phyloP scores from a whole-genome alignment of 164 flowering plant genomes.

The Vitis labrusca region DNA sequence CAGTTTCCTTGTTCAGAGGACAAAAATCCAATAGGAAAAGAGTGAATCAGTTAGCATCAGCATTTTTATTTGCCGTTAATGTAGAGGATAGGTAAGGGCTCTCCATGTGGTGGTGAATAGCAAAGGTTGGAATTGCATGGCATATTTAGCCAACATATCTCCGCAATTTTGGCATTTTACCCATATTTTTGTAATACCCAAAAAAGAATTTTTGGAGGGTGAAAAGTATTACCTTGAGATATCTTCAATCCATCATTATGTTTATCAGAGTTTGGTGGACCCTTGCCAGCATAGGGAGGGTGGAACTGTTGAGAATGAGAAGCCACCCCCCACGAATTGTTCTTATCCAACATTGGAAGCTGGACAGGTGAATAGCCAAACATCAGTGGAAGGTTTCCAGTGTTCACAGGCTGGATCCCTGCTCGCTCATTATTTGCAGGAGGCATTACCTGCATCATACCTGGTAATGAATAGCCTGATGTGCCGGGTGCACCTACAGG shows the following conservation, averaged over 20 bases:
- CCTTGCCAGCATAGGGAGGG: constrained; percentile 46
- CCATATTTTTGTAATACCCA: too few species aligned
- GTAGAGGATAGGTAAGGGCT: too few species aligned
- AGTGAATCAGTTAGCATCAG: too few species aligned
- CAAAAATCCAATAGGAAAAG: too few species aligned
- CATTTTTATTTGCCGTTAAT: too few species aligned
- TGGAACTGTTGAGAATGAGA: constrained; percentile 53
- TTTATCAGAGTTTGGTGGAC: constrained; percentile 36
- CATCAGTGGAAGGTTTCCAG: constrained; percentile 51
- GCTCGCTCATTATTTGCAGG: constrained; percentile 46
- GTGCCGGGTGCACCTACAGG: constrained; percentile 27
- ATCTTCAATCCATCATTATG: constrained; percentile 29
- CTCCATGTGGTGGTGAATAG: too few species aligned
- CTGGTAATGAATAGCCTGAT: constrained; percentile 39
- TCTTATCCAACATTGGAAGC: constrained; percentile 69
- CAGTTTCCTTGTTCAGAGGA: too few species aligned
- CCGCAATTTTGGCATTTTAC: too few species aligned
- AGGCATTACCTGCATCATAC: constrained; percentile 46
- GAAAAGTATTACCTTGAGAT: constrained; percentile 26
- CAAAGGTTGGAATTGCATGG: too few species aligned
- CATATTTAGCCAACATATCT: too few species aligned
- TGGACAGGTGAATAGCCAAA: constrained; percentile 76
- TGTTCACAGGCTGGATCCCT: constrained; percentile 33
- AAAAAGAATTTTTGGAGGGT: too few species aligned
- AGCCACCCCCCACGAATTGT: constrained; percentile 47